Conservation (phyloP, 768 basidiomycete genomes). For the Crassisporium funariophilum region DNA sequence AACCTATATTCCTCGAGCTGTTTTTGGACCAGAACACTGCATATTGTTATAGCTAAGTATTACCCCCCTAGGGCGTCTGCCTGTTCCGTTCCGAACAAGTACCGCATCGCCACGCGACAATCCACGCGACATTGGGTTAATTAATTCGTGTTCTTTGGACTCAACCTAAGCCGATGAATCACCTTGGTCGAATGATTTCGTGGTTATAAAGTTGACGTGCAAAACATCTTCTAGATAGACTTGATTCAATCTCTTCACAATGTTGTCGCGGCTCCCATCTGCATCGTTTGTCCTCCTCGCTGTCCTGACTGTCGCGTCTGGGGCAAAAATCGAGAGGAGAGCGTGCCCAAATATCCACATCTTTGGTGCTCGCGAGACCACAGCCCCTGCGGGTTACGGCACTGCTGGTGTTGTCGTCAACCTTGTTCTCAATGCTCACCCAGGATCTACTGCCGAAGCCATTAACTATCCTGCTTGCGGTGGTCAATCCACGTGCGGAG, state of each 20-base stretch:
- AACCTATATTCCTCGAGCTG: background rate
- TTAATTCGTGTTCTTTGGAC: background rate
- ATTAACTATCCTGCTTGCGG: slow-evolving; percentile 40
- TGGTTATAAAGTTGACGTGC: slow-evolving; percentile 1
- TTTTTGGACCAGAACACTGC: slow-evolving; percentile 3
- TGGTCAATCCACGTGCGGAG: slow-evolving; percentile 33
- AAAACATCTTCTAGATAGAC: background rate
- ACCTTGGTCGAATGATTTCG: slow-evolving; percentile 1
- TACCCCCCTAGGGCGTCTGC: background rate
- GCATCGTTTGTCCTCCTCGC: slow-evolving; percentile 16
- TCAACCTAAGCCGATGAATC: slow-evolving; percentile 7
- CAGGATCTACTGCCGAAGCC: slow-evolving; percentile 33
- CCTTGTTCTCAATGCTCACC: slow-evolving; percentile 26
- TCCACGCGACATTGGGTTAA: background rate
- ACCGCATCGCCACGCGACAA: slow-evolving; percentile 5
- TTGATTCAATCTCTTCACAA: background rate
- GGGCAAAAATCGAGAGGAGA: slow-evolving; percentile 15
- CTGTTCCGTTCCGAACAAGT: slow-evolving; percentile 5
- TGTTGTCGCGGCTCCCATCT: slow-evolving; percentile 16
- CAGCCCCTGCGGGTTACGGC: slow-evolving; percentile 32
- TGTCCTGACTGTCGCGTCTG: slow-evolving; percentile 13
- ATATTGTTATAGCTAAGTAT: background rate
- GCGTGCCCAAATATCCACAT: slow-evolving; percentile 34
- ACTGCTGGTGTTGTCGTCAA: slow-evolving; percentile 31
- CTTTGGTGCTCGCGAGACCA: slow-evolving; percentile 38